Evolutionary conservation across 495 filamentous ascomycete genomes (phyloP).

Genomic region (Cairneyella variabilis): DNA sequence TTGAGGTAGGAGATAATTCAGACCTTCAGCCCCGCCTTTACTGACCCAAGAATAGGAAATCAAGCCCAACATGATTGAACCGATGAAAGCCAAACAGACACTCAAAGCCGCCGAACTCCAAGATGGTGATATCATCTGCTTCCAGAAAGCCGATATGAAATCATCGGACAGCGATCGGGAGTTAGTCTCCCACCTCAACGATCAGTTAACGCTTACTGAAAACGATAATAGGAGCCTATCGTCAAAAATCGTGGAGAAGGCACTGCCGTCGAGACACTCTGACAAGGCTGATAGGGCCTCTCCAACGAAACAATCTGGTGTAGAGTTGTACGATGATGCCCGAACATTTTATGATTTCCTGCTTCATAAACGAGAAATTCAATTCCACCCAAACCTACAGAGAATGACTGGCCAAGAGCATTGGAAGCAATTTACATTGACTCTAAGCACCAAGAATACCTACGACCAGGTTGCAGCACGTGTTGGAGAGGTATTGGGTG

Average conservation of each 20-base stretch:
- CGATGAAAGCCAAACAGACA: constrained; percentile 84
- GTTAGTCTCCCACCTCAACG: constrained; percentile 37
- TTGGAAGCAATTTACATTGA: constrained; percentile 38
- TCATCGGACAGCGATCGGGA: constrained; percentile 53
- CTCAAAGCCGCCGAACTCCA: constrained; percentile 90
- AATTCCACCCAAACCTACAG: constrained; percentile 57
- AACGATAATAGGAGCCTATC: constrained; percentile 2
- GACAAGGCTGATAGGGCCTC: neutral
- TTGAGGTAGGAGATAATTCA: constrained; percentile 50
- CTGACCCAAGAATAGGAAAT: constrained; percentile 63
- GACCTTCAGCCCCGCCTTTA: neutral
- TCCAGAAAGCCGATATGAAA: constrained; percentile 58
- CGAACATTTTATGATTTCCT: constrained; percentile 90
- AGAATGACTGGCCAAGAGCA: constrained; percentile 57
- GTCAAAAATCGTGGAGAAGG: constrained; percentile 13
- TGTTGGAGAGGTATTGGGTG: constrained; percentile 74
- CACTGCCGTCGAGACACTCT: constrained; percentile 20
- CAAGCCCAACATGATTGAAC: constrained; percentile 94
- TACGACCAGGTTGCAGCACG: constrained; percentile 89
- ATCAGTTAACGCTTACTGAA: constrained; percentile 31
- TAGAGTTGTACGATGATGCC: constrained; percentile 58
- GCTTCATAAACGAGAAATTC: constrained; percentile 71
- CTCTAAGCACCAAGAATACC: constrained; percentile 76
- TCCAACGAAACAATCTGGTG: neutral
- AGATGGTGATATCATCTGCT: constrained; percentile 95